Evolutionary conservation across 768 basidiomycete species (phyloP).

Genomic region (Macrolepiota albuminosa): DNA sequence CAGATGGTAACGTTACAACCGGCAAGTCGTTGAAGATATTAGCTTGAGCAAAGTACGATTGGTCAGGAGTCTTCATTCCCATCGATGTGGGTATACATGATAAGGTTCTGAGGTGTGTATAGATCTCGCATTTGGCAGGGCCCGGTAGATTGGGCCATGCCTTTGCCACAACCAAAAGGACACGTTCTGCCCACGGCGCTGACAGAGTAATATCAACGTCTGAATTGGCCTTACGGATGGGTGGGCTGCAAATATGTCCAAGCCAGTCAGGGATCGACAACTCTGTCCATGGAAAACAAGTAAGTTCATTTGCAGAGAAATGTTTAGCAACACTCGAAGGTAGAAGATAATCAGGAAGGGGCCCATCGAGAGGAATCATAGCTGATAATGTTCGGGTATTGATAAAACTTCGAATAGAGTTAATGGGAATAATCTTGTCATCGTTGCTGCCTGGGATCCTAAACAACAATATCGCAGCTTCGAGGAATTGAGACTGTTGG

Average conservation of each 20-base stretch:
- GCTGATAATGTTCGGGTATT: constrained; percentile 53
- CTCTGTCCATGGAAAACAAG: constrained; percentile 75
- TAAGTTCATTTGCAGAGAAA: constrained; percentile 47
- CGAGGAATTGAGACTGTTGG: constrained; percentile 59
- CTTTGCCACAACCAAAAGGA: constrained; percentile 59
- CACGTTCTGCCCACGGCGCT: constrained; percentile 74
- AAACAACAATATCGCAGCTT: constrained; percentile 60
- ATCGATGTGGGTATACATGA: constrained; percentile 67
- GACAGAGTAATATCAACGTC: constrained; percentile 65
- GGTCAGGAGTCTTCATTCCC: constrained; percentile 68
- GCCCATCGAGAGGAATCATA: constrained; percentile 66
- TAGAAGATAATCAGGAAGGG: constrained; percentile 69
- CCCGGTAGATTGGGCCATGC: constrained; percentile 66
- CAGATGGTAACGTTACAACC: constrained; percentile 68
- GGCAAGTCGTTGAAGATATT: constrained; percentile 89
- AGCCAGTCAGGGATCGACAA: constrained; percentile 76
- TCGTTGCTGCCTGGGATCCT: constrained; percentile 27
- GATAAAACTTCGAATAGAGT: constrained; percentile 66
- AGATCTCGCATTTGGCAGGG: constrained; percentile 41
- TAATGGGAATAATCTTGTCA: constrained; percentile 63
- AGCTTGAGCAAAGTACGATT: constrained; percentile 82
- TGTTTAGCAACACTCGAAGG: constrained; percentile 61
- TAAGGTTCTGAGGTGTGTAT: constrained; percentile 41
- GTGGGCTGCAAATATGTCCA: constrained; percentile 49
- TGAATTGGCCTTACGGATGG: constrained; percentile 32